Conservation (phyloP, 2,329 filamentous ascomycete genomes). For the Emmonsiellopsis sp. region DNA sequence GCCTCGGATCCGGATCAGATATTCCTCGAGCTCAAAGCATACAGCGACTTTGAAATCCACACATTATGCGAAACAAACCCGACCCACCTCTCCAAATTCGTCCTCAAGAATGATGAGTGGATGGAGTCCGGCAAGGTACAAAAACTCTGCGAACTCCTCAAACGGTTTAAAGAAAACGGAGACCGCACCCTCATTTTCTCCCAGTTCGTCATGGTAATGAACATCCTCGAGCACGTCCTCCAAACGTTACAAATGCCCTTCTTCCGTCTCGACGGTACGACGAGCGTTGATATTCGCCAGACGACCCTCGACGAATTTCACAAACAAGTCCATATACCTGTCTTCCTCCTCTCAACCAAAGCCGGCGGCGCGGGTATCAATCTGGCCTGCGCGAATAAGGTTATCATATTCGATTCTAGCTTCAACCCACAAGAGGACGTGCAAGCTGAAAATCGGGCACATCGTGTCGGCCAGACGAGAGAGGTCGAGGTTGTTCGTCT, state of each 20-base stretch:
- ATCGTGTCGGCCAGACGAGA: constrained; percentile 82
- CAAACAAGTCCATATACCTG: constrained; percentile 63
- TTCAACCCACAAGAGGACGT: constrained; percentile 98
- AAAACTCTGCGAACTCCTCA: constrained; percentile 65
- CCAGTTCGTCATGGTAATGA: constrained; percentile 83
- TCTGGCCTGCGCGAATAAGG: constrained; percentile 89
- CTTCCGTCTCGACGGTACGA: constrained; percentile 78
- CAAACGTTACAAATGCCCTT: constrained; percentile 63
- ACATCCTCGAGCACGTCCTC: constrained; percentile 78
- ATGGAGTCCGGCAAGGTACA: constrained; percentile 77
- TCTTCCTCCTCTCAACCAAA: constrained; percentile 87
- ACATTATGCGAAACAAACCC: constrained; percentile 47
- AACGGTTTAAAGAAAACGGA: constrained; percentile 64
- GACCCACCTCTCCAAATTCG: constrained; percentile 43
- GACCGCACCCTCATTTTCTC: constrained; percentile 87
- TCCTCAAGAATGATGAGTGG: constrained; percentile 53
- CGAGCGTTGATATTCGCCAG: constrained; percentile 73
- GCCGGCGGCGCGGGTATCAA: constrained; percentile 97
- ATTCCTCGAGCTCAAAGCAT: constrained; percentile 43
- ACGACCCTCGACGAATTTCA: constrained; percentile 83
- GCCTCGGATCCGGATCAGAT: constrained; percentile 43
- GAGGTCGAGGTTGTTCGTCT: constrained; percentile 86
- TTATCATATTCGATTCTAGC: constrained; percentile 93
- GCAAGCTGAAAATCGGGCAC: constrained; percentile 95
- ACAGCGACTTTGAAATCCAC: constrained; percentile 55